A percentile compares a stretch with the other conserved stretches of the same genome.
phyloP scores from a whole-genome alignment of 805 yeast genomes.

The Metschnikowia gelsemii region DNA sequence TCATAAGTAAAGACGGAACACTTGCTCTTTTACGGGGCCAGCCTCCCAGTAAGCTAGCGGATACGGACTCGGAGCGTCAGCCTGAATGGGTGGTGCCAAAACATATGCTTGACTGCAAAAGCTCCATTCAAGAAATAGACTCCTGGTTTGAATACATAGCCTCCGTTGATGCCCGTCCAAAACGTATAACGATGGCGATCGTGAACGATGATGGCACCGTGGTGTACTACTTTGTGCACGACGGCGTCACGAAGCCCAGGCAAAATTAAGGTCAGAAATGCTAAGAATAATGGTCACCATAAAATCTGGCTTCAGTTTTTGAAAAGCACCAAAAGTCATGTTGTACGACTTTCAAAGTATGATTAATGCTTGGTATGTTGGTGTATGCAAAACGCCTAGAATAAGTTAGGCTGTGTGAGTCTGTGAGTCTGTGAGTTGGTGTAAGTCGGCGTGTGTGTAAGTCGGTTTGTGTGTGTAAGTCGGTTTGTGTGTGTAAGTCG shows the following conservation, averaged over 20 bases:
- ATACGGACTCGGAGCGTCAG: conserved; percentile 20
- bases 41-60: conserved; percentile 31
- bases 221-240: conserved; percentile 66
- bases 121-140: conserved; percentile 42
- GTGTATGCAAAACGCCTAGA: too few relatives aligned
- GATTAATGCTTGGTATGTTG: too few relatives aligned
- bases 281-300: too few relatives aligned
- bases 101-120: conserved; percentile 17
- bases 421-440: too few relatives aligned
- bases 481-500: not conserved
- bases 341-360: too few relatives aligned
- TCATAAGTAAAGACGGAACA: conserved; percentile 11
- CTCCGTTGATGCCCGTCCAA: conserved; percentile 31
- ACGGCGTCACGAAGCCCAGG: conserved; percentile 64
- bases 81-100: conserved; percentile 47
- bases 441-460: too few relatives aligned
- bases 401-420: too few relatives aligned
- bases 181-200: conserved; percentile 52
- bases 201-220: conserved; percentile 66
- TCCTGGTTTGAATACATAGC: conserved; percentile 36
- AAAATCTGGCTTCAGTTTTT: too few relatives aligned
- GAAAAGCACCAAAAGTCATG: too few relatives aligned
- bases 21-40: conserved; percentile 27
- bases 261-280: conserved; percentile 40
- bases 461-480: too few relatives aligned